Conservation (phyloP, 768 basidiomycete genomes). For the Hericium alpestre region DNA sequence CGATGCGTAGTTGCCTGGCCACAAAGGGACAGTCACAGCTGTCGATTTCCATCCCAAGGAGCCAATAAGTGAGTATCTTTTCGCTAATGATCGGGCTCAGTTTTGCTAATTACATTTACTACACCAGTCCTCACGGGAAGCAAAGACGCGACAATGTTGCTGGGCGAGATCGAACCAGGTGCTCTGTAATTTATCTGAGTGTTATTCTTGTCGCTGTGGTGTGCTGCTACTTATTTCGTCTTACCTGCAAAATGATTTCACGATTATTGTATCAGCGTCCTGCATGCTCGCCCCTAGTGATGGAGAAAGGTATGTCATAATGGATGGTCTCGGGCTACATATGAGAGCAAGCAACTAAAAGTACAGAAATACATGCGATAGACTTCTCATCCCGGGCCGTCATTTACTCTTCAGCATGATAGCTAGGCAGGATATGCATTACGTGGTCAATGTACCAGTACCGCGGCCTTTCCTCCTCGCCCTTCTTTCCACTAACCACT, state of each 20-base stretch:
- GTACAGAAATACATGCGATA: not conserved
- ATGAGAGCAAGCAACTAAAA: not conserved
- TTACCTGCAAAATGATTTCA: too few species aligned
- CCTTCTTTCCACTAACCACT: conserved; percentile 4
- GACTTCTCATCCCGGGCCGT: not conserved
- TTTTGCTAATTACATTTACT: not conserved
- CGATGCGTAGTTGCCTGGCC: conserved; percentile 67
- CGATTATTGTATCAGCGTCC: too few species aligned
- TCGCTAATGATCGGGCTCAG: not conserved
- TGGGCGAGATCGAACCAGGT: conserved; percentile 81
- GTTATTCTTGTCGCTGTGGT: not conserved
- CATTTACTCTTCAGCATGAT: conserved; percentile 23
- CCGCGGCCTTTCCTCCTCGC: conserved; percentile 19
- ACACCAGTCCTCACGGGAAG: conserved; percentile 75
- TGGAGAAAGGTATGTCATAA: not conserved
- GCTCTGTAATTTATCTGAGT: conserved; percentile 3
- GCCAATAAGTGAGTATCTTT: conserved; percentile 66
- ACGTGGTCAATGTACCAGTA: conserved; percentile 58
- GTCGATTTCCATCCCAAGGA: conserved; percentile 96
- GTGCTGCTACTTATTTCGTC: not conserved
- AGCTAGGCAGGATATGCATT: conserved; percentile 44
- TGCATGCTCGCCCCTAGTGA: not conserved
- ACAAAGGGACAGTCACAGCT: conserved; percentile 92
- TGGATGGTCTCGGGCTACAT: too few species aligned
- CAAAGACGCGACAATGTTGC: conserved; percentile 85